Evolutionary conservation across 2,329 filamentous ascomycete species (phyloP), one percentile per base, ranked within the genome.

Genomic region (Stagonosporopsis chrysanthemi): DNA sequence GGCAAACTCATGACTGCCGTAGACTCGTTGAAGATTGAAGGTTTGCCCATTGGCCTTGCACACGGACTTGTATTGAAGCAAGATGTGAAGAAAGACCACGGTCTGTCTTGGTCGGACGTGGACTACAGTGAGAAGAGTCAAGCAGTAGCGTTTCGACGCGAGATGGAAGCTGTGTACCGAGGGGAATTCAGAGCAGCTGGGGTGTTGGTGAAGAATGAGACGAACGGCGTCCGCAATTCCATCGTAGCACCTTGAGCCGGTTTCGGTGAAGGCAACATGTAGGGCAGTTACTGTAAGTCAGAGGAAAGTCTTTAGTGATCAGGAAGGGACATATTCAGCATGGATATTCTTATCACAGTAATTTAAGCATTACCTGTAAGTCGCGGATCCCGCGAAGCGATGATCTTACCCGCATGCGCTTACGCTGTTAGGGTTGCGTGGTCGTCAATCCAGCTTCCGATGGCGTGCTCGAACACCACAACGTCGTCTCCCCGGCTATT

Each of bases 101-200:
- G 76, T 4, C 62, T 80, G 7, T 80, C 77, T 58, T 81, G 79
- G 79, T 65, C 67, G 33, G 78, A 80, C 63, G 75, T 81, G n/a
- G 77, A 81, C 61, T 80, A 77, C 47, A 77, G 68, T 39, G 73
- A 75, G 42, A 68, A 73, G 51, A 64, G 63, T 6, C 75, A 80
- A 61, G 77, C 74, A 7, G 75, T 80, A 19, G 68, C 73, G 1
- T 71, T 80, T 19, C 65, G 79, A 19, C 75, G 76, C 42, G 78
- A 80, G 67, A 80, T 81, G 80, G 78, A 81, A 65, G 69, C 70
- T 4, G 33, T 79, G 2, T 80, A 64, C 31, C 44, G 58, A 33
- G 60, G 59, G 28, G 63, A 62, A 17, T 59, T 64, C 39, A 33
- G 36, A 12, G 12, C 28, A 23, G 42, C 51, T 5, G 56, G 45